Evolutionary conservation across 2,329 filamentous ascomycete genomes (phyloP).

Genomic region (Xylariaceae sp.): DNA sequence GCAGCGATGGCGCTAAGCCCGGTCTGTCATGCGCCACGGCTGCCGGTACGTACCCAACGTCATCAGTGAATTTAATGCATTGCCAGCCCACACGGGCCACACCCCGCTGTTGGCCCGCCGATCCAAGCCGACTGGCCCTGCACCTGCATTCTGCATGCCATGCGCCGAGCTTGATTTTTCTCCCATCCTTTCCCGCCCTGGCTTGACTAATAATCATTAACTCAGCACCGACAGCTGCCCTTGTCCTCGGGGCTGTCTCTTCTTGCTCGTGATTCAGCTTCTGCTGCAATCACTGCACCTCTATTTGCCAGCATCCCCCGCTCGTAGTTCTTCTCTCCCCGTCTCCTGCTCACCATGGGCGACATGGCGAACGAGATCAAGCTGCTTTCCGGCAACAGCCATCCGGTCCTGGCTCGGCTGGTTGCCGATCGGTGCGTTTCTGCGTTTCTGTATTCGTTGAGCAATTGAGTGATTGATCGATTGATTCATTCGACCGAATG

Average conservation of each 20-base stretch:
- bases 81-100: background rate
- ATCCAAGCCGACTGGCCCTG: slow-evolving; percentile 21
- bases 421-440: slow-evolving; percentile 37
- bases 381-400: slow-evolving; percentile 39
- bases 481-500: no score
- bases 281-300: slow-evolving; percentile 1
- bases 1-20: no score
- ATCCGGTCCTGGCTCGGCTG: slow-evolving; percentile 36
- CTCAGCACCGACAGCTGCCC: slow-evolving; percentile 1
- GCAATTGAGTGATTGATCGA: no score
- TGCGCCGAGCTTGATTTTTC: slow-evolving; percentile 16
- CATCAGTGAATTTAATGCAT: no score
- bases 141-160: slow-evolving; percentile 4
- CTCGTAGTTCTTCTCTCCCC: slow-evolving; percentile 1
- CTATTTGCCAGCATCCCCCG: slow-evolving; percentile 9
- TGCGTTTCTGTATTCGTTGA: no score
- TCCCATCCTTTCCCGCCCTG: background rate
- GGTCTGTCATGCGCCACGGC: no score
- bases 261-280: background rate
- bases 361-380: slow-evolving; percentile 39
- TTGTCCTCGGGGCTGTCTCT: background rate
- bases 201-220: slow-evolving; percentile 7
- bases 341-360: slow-evolving; percentile 19
- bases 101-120: slow-evolving; percentile 18
- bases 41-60: no score